Evolutionary conservation across 352 stramenopile species (phyloP).

Genomic region (Pythium rishiriense): DNA sequence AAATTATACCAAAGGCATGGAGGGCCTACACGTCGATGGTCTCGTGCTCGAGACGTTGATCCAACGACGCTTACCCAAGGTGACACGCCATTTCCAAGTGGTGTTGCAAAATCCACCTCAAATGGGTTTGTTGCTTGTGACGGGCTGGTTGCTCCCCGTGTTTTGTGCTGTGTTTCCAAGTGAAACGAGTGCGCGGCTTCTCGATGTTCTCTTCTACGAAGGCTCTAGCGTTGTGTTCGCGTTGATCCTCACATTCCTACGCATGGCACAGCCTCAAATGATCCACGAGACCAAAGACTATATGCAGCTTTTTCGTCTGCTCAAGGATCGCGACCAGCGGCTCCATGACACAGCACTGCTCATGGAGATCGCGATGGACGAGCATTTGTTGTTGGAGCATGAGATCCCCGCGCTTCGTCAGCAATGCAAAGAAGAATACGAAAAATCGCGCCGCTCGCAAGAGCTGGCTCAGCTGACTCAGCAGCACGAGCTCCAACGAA

Average conservation of each 20-base stretch:
- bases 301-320: slow-evolving; percentile 61
- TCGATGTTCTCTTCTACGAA: slow-evolving; percentile 65
- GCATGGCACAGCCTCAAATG: slow-evolving; percentile 53
- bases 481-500: slow-evolving; percentile 5
- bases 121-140: slow-evolving; percentile 61
- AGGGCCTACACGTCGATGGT: slow-evolving; percentile 55
- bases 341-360: slow-evolving; percentile 61
- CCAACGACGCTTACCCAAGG: slow-evolving; percentile 44
- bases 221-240: slow-evolving; percentile 53
- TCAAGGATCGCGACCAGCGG: slow-evolving; percentile 59
- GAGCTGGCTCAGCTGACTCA: slow-evolving; percentile 3
- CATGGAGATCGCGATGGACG: slow-evolving; percentile 54
- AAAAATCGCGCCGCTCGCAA: background rate
- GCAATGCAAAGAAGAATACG: slow-evolving; percentile 11
- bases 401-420: slow-evolving; percentile 28
- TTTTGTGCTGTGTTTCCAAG: slow-evolving; percentile 69
- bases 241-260: slow-evolving; percentile 53
- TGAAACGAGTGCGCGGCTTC: slow-evolving; percentile 58
- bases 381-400: slow-evolving; percentile 40
- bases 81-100: slow-evolving; percentile 56
- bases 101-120: slow-evolving; percentile 45
- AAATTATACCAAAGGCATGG: slow-evolving; percentile 71
- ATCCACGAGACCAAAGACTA: slow-evolving; percentile 60
- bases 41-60: slow-evolving; percentile 56
- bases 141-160: slow-evolving; percentile 64